Conservation (phyloP, 441 rosid genomes). For the Aleurites moluccanus region DNA sequence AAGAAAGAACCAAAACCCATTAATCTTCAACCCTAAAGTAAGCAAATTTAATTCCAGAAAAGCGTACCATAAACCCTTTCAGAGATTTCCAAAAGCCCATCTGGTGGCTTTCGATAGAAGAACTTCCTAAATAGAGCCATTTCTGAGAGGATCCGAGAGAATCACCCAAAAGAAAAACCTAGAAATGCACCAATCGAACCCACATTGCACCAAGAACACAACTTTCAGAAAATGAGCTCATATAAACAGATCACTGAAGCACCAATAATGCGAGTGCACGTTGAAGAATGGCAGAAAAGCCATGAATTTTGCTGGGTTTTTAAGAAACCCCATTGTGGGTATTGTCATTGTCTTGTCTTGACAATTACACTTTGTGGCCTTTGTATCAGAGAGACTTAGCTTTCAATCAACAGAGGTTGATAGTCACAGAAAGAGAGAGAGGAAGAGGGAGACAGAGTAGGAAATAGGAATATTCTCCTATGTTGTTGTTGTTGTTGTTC, state of each 20-base stretch:
- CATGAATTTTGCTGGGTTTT: constrained; percentile 59
- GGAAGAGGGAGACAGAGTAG: constrained; percentile 30
- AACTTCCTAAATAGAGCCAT: constrained; percentile 88
- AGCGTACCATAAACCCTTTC: constrained; percentile 83
- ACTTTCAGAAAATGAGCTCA: constrained; percentile 24
- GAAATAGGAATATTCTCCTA: constrained; percentile 16
- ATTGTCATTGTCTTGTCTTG: constrained; percentile 40
- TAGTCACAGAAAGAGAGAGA: constrained; percentile 28
- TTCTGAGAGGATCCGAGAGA: constrained; percentile 30
- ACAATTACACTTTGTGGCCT: constrained; percentile 46
- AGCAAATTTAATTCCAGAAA: constrained; percentile 14
- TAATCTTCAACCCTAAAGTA: constrained; percentile 10
- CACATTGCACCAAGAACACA: constrained; percentile 36
- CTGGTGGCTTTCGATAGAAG: constrained; percentile 78
- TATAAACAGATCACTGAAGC: constrained; percentile 22
- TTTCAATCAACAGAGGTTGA: constrained; percentile 71
- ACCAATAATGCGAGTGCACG: constrained; percentile 26
- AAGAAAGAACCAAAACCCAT: constrained; percentile 15
- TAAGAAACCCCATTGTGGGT: constrained; percentile 50
- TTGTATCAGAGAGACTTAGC: constrained; percentile 46
- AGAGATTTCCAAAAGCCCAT: constrained; percentile 84
- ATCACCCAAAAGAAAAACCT: constrained; percentile 22
- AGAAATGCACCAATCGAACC: constrained; percentile 32
- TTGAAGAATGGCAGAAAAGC: constrained; percentile 33
- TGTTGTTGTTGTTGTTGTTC: constrained; percentile 16